phyloP scores from a whole-genome alignment of 768 basidiomycete species.

The Inosperma sp. region DNA sequence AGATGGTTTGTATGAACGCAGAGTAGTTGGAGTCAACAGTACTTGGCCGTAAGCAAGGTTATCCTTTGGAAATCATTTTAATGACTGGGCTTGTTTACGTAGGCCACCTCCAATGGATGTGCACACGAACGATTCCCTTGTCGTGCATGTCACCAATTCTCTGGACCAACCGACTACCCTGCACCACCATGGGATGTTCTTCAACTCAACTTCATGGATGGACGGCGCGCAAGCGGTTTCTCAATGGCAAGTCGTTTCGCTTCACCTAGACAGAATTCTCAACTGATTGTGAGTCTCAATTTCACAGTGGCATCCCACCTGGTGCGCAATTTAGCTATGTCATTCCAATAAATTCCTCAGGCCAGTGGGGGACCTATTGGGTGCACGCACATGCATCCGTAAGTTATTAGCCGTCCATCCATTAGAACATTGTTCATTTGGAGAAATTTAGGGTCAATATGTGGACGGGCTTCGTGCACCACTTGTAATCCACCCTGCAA shows the following conservation, averaged over 20 bases:
- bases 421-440: background rate
- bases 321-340: constrained; percentile 69
- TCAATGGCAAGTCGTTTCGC: constrained; percentile 60
- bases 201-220: constrained; percentile 82
- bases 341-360: constrained; percentile 62
- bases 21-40: constrained; percentile 83
- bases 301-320: constrained; percentile 81
- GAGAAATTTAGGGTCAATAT: constrained; percentile 67
- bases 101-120: constrained; percentile 83
- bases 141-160: constrained; percentile 74
- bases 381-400: constrained; percentile 63
- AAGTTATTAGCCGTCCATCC: constrained; percentile 17
- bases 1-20: constrained; percentile 71
- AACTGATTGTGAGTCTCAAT: background rate
- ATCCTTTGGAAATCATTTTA: background rate
- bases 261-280: background rate
- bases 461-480: constrained; percentile 92
- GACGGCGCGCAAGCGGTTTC: constrained; percentile 82
- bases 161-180: constrained; percentile 63
- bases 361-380: constrained; percentile 81
- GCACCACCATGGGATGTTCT: constrained; percentile 95
- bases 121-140: constrained; percentile 61
- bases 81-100: background rate
- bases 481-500: constrained; percentile 65
- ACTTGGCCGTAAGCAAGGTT: constrained; percentile 80